Conservation (phyloP, 495 filamentous ascomycete genomes). For the Penicillium lagena region DNA sequence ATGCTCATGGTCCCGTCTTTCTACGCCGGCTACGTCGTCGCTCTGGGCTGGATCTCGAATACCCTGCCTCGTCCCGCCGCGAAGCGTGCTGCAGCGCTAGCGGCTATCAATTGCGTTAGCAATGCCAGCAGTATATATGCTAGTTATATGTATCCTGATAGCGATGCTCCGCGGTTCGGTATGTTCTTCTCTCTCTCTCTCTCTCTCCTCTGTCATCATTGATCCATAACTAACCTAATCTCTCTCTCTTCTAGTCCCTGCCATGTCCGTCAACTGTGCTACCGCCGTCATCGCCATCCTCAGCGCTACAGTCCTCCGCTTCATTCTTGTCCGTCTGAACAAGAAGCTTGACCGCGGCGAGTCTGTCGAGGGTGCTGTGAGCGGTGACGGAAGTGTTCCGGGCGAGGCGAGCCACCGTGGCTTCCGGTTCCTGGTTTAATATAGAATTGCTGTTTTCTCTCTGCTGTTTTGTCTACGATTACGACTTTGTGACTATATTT, state of each 20-base stretch:
- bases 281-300: conserved; percentile 62
- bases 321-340: conserved; percentile 64
- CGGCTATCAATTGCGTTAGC: conserved; percentile 75
- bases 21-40: conserved; percentile 61
- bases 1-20: conserved; percentile 66
- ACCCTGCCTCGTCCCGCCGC: conserved; percentile 75
- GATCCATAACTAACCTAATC: neutral
- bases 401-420: conserved; percentile 51
- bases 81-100: conserved; percentile 76
- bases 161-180: conserved; percentile 32
- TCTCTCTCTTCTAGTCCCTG: conserved; percentile 36
- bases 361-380: conserved; percentile 26
- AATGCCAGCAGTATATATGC: conserved; percentile 68
- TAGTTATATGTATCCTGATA: conserved; percentile 62
- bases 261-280: conserved; percentile 69
- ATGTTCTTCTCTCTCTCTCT: conserved; percentile 9
- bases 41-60: conserved; percentile 73
- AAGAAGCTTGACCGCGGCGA: conserved; percentile 59
- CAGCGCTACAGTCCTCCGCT: conserved; percentile 55
- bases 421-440: conserved; percentile 52
- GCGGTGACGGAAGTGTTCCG: conserved; percentile 17
- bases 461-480: no score
- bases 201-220: neutral
- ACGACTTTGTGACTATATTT: no score
- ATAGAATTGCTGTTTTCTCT: neutral